Conservation (phyloP, 345 rosid genomes). For the Barbarea vulgaris region DNA sequence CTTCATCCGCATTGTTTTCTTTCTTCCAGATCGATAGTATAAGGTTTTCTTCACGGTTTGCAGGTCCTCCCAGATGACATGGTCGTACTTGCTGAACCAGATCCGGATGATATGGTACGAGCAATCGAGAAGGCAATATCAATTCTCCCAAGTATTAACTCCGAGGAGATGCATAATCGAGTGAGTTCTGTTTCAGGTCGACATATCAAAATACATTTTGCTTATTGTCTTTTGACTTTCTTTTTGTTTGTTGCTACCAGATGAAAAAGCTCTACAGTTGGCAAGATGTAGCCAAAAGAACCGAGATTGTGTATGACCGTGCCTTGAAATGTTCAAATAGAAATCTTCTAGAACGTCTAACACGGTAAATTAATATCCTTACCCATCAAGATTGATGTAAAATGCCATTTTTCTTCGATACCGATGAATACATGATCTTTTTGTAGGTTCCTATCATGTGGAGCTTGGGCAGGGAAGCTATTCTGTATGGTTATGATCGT, state of each 20-base stretch:
- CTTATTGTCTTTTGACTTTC: not conserved
- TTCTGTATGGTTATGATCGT: conserved; percentile 92
- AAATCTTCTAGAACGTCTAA: conserved; percentile 58
- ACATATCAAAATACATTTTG: not conserved
- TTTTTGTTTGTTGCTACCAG: conserved; percentile 22
- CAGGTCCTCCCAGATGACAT: conserved; percentile 97
- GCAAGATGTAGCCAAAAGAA: conserved; percentile 95
- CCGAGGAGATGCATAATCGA: conserved; percentile 84
- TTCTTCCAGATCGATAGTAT: not conserved
- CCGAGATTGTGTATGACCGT: conserved; percentile 82
- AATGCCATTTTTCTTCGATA: not conserved
- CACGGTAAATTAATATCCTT: conserved; percentile 52
- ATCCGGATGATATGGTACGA: conserved; percentile 87
- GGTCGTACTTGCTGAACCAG: conserved; percentile 95
- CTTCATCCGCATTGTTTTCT: not conserved
- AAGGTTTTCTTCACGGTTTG: not conserved
- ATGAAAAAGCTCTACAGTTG: conserved; percentile 88
- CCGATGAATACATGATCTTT: not conserved
- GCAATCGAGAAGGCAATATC: conserved; percentile 79
- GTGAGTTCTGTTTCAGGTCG: conserved; percentile 45
- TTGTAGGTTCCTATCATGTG: conserved; percentile 82
- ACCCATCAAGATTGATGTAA: conserved; percentile 1
- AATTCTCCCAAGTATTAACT: conserved; percentile 80
- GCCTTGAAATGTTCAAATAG: conserved; percentile 75
- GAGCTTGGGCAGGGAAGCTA: conserved; percentile 93